These are phyloP conservation scores for Trichoderma koningii DNA, from an alignment of 2,329 filamentous ascomycete species.

Conservation along the genomic window DNA sequence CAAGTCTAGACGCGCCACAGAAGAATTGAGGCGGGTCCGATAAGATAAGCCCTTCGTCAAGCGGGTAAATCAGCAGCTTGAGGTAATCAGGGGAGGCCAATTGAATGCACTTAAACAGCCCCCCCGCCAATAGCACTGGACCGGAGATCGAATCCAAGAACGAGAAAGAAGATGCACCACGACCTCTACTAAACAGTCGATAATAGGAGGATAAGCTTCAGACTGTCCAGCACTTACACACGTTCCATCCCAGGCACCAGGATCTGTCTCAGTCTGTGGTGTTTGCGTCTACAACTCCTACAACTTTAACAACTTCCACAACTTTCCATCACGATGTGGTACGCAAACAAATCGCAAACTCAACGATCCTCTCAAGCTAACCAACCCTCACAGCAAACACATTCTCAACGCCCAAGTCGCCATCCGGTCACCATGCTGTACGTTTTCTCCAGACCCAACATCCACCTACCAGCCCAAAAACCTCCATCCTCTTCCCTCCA, in stretches of 20 bases:
- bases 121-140: conserved; percentile 12
- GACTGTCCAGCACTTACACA: too few relatives aligned
- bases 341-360: conserved; percentile 2
- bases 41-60: background rate
- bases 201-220: too few relatives aligned
- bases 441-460: conserved; percentile 36
- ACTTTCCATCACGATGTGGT: conserved; percentile 24
- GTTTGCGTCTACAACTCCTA: too few relatives aligned
- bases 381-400: conserved; percentile 73
- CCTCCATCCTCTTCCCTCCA: background rate
- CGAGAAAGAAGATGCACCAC: too few relatives aligned
- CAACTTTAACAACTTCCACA: background rate
- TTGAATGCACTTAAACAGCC: conserved; percentile 7
- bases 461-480: background rate
- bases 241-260: too few relatives aligned
- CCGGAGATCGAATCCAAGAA: too few relatives aligned
- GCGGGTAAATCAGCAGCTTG: too few relatives aligned
- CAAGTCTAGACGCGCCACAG: background rate
- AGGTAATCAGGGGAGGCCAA: too few relatives aligned
- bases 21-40: background rate
- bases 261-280: too few relatives aligned
- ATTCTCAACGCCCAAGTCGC: conserved; percentile 96
- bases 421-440: conserved; percentile 95
- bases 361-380: conserved; percentile 8
- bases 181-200: too few relatives aligned